Evolutionary conservation across 2,329 filamentous ascomycete species (phyloP).

Genomic region (Colletotrichum sp.): DNA sequence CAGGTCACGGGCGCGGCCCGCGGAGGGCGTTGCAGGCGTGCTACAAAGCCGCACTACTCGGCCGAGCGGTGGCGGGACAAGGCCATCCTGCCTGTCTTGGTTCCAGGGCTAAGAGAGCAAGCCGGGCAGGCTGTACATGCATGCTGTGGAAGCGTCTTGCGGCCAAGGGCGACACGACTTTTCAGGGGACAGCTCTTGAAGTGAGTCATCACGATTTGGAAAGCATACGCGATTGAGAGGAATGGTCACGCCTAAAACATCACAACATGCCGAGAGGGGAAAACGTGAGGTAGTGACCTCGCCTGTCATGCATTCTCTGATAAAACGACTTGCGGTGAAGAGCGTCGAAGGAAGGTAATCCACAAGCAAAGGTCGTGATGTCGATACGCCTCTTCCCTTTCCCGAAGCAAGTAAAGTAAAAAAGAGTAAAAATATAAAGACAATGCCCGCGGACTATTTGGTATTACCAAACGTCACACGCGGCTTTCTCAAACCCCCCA

Average conservation of each 20-base stretch:
- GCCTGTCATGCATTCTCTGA: slow-evolving; percentile 22
- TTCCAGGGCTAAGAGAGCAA: slow-evolving; percentile 45
- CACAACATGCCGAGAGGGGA: background rate
- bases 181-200: slow-evolving; percentile 44
- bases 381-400: slow-evolving; percentile 12
- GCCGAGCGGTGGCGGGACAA: slow-evolving; percentile 47
- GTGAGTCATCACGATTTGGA: slow-evolving; percentile 45
- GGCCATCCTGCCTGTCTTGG: slow-evolving; percentile 42
- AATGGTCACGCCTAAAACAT: background rate
- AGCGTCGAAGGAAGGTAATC: slow-evolving; percentile 21
- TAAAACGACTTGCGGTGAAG: slow-evolving; percentile 18
- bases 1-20: slow-evolving; percentile 55
- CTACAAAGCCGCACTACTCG: slow-evolving; percentile 46
- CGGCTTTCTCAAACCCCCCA: slow-evolving; percentile 15
- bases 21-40: slow-evolving; percentile 49
- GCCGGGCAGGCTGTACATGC: slow-evolving; percentile 42
- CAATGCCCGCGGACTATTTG: background rate
- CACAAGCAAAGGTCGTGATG: slow-evolving; percentile 19
- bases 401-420: slow-evolving; percentile 1
- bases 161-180: slow-evolving; percentile 42
- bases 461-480: background rate
- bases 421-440: slow-evolving; percentile 11
- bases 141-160: slow-evolving; percentile 47
- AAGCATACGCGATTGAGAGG: slow-evolving; percentile 34
- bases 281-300: background rate